These are phyloP conservation scores for Myriosclerotinia scirpicola DNA, from an alignment of 2,329 filamentous ascomycete species.

Conservation along the genomic window DNA sequence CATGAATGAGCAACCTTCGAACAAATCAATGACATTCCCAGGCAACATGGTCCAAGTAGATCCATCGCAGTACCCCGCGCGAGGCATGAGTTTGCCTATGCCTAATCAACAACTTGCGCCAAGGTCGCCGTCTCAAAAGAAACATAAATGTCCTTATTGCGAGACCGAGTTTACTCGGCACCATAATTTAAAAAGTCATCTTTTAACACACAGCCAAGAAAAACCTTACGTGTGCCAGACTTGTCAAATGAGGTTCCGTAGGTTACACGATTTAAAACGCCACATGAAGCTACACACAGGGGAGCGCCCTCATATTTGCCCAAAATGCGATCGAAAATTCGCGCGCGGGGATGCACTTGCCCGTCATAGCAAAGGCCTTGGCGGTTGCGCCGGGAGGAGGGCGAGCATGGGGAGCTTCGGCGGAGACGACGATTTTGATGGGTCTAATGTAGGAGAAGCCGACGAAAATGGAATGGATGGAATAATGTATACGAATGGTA, in stretches of 20 bases:
- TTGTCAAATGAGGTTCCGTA: conserved; percentile 89
- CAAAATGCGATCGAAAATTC: conserved; percentile 92
- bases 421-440: conserved; percentile 71
- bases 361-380: conserved; percentile 91
- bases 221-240: conserved; percentile 94
- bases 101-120: conserved; percentile 51
- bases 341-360: conserved; percentile 93
- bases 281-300: conserved; percentile 97
- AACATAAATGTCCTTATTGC: conserved; percentile 96
- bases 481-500: conserved; percentile 49
- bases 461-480: conserved; percentile 60
- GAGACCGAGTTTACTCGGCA: conserved; percentile 95
- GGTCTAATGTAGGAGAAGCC: conserved; percentile 50
- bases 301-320: conserved; percentile 91
- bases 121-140: conserved; percentile 75
- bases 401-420: conserved; percentile 82
- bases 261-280: conserved; percentile 91
- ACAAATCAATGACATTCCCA: conserved; percentile 39
- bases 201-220: conserved; percentile 96
- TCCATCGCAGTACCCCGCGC: conserved; percentile 39
- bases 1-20: conserved; percentile 34
- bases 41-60: conserved; percentile 37
- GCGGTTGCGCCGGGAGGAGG: conserved; percentile 88
- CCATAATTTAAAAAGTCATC: conserved; percentile 95
- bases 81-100: conserved; percentile 60